These are phyloP conservation scores for Clavariopsis aquatica DNA, from an alignment of 495 filamentous ascomycete species.

Conservation along the genomic window DNA sequence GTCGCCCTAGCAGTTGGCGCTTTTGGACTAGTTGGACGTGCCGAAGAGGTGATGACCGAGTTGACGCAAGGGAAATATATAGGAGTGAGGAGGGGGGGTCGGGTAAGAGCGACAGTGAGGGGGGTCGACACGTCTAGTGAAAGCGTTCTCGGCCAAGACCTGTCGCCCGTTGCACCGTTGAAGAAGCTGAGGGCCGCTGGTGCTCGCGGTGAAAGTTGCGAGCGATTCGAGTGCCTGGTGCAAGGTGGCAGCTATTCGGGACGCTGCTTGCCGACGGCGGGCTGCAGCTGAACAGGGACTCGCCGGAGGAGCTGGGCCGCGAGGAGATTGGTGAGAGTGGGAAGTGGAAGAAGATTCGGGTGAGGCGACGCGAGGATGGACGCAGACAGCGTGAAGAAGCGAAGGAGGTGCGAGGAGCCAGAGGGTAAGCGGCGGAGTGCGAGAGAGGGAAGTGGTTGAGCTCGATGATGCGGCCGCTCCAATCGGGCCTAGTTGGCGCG, in stretches of 20 bases:
- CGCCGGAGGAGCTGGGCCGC: neutral
- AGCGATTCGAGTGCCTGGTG: neutral
- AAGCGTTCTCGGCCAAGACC: neutral
- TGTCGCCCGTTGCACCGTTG: neutral
- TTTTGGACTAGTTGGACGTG: neutral
- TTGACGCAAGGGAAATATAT: neutral
- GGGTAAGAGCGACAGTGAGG: neutral
- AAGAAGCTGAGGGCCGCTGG: neutral
- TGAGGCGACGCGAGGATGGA: neutral
- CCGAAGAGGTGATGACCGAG: neutral
- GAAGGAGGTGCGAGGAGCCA: neutral
- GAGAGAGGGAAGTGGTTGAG: too few species aligned
- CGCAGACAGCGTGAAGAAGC: neutral
- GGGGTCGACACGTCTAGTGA: constrained; percentile 4
- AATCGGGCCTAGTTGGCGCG: neutral
- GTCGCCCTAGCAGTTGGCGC: too few species aligned
- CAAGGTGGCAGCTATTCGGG: neutral
- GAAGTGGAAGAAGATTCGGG: neutral
- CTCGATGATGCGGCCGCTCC: neutral
- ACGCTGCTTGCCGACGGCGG: constrained; percentile 1
- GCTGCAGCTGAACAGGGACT: neutral
- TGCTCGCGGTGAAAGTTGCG: neutral
- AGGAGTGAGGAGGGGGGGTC: neutral
- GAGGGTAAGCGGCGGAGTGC: neutral
- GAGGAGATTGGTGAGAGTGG: neutral